These are phyloP conservation scores for Taphrina wiesneri DNA, from an alignment of 1,139 yeast genomes.

Conservation along the genomic window DNA sequence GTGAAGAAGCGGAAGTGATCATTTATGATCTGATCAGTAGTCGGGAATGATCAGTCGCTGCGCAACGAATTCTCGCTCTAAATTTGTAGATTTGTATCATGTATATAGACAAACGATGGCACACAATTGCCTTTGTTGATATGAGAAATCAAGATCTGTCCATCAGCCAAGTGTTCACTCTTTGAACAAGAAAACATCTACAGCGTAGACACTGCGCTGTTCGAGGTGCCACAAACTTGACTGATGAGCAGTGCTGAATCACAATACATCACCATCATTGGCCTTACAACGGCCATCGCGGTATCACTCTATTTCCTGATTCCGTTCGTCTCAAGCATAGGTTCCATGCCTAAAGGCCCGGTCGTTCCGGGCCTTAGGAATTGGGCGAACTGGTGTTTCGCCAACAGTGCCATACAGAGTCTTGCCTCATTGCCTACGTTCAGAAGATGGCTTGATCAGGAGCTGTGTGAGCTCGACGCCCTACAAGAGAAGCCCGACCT, in stretches of 20 bases:
- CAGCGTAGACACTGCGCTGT: no score
- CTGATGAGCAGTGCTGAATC: constrained; percentile 13
- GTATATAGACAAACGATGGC: no score
- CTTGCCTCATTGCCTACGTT: constrained; percentile 18
- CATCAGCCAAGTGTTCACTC: no score
- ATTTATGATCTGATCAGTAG: background rate
- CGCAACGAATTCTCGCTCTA: no score
- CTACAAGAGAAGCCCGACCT: background rate
- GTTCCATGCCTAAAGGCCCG: constrained; percentile 21
- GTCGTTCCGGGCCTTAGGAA: constrained; percentile 27
- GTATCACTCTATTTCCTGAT: constrained; percentile 21
- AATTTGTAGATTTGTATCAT: no score
- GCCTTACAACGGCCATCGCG: constrained; percentile 8
- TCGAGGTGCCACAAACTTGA: no score
- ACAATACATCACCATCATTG: background rate
- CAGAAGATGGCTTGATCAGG: constrained; percentile 19
- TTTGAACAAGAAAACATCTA: no score
- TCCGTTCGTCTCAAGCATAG: constrained; percentile 12
- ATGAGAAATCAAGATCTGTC: no score
- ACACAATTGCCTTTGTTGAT: background rate
- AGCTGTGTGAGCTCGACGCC: background rate
- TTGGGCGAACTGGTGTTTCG: constrained; percentile 33
- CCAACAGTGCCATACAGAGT: constrained; percentile 21
- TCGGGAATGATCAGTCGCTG: background rate
- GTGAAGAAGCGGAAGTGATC: background rate